Evolutionary conservation across 495 filamentous ascomycete genomes (phyloP).

Genomic region (Aspergillus panamensis): DNA sequence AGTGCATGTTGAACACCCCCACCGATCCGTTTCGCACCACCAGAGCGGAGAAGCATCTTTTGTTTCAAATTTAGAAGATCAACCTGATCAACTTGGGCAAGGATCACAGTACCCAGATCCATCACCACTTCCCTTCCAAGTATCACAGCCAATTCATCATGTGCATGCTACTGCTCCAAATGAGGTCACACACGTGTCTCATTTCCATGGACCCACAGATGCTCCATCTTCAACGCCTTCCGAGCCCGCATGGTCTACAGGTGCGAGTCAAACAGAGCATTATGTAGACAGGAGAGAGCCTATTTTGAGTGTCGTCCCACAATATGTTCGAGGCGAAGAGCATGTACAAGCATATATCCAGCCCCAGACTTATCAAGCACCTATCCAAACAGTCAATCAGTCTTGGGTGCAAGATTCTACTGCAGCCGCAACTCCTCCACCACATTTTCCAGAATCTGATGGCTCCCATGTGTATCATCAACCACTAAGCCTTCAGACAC

Average conservation of each 20-base stretch:
- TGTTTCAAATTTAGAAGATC: background rate
- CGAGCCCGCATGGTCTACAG: background rate
- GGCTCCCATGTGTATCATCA: conserved; percentile 24
- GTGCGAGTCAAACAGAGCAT: background rate
- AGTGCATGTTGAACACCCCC: background rate
- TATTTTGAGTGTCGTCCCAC: conserved; percentile 39
- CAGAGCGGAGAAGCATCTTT: background rate
- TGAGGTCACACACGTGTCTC: background rate
- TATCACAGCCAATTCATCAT: conserved; percentile 5
- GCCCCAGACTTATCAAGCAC: conserved; percentile 14
- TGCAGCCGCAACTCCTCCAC: conserved; percentile 3
- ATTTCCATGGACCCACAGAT: background rate
- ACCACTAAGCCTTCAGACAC: conserved; percentile 32
- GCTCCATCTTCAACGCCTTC: background rate
- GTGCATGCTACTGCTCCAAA: background rate
- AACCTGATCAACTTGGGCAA: background rate
- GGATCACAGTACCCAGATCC: background rate
- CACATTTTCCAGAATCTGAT: conserved; percentile 1
- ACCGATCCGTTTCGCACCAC: background rate
- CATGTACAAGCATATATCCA: conserved; percentile 37
- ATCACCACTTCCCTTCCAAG: background rate
- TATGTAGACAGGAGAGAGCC: conserved; percentile 17
- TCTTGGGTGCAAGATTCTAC: conserved; percentile 4
- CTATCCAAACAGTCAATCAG: conserved; percentile 12
- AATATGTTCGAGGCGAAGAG: conserved; percentile 47